Base-by-base conservation (phyloP, 257 asterid genomes). In the Gentiana macrophylla region DNA sequence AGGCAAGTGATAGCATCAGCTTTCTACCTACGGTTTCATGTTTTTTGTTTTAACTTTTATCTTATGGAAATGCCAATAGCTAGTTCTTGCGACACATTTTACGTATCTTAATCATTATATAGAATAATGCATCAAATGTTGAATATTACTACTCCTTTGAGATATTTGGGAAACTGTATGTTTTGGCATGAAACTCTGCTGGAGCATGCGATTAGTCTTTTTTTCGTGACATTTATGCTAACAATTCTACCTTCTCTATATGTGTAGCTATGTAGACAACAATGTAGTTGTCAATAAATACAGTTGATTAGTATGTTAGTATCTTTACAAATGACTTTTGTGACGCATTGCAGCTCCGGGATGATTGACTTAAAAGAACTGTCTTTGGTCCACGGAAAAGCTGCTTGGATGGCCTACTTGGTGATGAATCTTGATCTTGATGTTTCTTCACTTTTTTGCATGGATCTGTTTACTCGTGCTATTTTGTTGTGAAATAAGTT, bases 361-460 rank as follows among this genome's bases (percentile, higher is more conserved):
- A 77, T 91, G 94, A 72, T 91, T 57, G 84, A 87, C 64, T 64
- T 91, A 64, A 82, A 84, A 71, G 24, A 15, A 15, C 24, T 91
- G 59, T 82, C 92, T 57, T 77, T 87, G 77, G 88, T 84, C 63
- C 77, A 82, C 56, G 90, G 95, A 57, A 91, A 91, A 80, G 93
- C 97, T 73, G 97, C 98, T 62, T 91, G 98, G 97, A 87, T 88
- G 97, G 97, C 80, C 70, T 87, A 83, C 79, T 71, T 91, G 94
- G 97, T 91, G 69, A 69, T 55, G 60, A 50, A 63, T 61, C 24
- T 48, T 63, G 24, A 15, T 15, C 24, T 15, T 15, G 24, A 15
- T 15, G 24, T 15, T 15, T 15, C 24, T 15, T 15, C 24, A 15
- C 24, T n/a, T 15, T 15, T 15, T 15, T 15, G 24, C 24, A 15